Base-by-base conservation (phyloP, 2,329 filamentous ascomycete genomes). In the Diaporthe vaccinii region DNA sequence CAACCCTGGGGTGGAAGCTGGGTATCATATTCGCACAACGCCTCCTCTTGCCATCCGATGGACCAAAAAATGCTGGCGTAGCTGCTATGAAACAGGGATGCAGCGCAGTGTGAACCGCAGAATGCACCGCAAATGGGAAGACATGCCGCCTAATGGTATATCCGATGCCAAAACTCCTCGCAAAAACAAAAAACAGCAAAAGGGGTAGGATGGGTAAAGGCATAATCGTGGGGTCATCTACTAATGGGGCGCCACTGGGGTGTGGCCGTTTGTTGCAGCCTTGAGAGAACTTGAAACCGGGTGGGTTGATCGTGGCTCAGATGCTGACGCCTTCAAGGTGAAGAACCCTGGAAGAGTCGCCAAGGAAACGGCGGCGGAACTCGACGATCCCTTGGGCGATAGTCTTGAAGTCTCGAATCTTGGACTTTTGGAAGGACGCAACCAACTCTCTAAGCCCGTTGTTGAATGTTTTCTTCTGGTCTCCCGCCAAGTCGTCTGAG, bases 381-480 rank as follows among this genome's bases (percentile, higher is more conserved):
- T 91, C 88, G 81, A 93, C 87, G 79, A 95, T 94, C 73, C 90
- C 90, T 79, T 88, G 85, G 74, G 92, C 92, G 81, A 94, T 93
- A 68, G 87, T 87, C 77, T 91, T 86, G 81, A 94, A 94, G 80
- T 94, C 92, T 81, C 88, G 89, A 74, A 92, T 86, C 78, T 91
- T 90, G 78, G 87, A 88, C 77, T 86, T 85, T 78, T 91, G 90
- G 79, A 93, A 87, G 58, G 89, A 87, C 76, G 88, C 87, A 74
- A 95, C 88, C 49, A 94, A 85, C 77, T 89, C 85, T 74, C 88
- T 88, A 62, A 95, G 87, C 34, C 92, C 92, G 44, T 86, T 85
- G 78, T 91, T 91, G 84, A 93, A 95, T 76, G 87, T 86, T 74
- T 88, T 86, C 81, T 89, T 90, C 77, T 92, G 88, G 75, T 91